A percentile compares a stretch with the other conserved stretches of the same genome.
phyloP scores from a whole-genome alignment of 192 early-diverging fungal genomes.

The Coemansia sp. region DNA sequence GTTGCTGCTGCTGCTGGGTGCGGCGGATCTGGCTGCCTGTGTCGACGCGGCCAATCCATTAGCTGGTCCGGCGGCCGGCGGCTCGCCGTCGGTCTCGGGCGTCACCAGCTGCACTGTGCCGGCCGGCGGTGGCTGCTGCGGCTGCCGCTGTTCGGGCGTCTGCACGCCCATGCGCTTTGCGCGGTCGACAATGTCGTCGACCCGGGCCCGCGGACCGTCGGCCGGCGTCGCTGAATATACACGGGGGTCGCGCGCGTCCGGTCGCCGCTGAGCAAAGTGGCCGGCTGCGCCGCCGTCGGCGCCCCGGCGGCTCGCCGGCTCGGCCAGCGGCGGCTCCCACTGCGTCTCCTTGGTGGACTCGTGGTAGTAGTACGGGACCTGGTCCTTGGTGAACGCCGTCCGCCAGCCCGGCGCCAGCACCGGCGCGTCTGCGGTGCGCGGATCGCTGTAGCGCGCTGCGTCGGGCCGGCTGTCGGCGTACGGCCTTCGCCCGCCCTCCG shows the following conservation, averaged over 20 bases:
- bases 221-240: background rate
- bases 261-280: background rate
- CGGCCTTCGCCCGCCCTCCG: background rate
- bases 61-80: background rate
- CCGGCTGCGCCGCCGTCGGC: background rate
- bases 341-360: constrained; percentile 44
- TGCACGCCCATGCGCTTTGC: constrained; percentile 27
- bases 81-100: constrained; percentile 42
- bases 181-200: constrained; percentile 49
- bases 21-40: background rate
- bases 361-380: constrained; percentile 48
- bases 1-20: constrained; percentile 2
- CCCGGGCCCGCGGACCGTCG: no score
- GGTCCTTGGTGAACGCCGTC: constrained; percentile 33
- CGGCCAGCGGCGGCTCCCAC: constrained; percentile 42
- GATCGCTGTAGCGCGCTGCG: constrained; percentile 10
- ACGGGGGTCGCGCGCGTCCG: background rate
- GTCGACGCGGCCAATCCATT: background rate
- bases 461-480: background rate
- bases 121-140: background rate
- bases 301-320: background rate
- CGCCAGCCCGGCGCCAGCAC: constrained; percentile 44
- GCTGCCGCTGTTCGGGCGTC: background rate
- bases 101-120: constrained; percentile 27
- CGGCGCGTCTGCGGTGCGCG: background rate